These are phyloP conservation scores for Tetracladium setigerum DNA, from an alignment of 495 filamentous ascomycete genomes.

Conservation along the genomic window DNA sequence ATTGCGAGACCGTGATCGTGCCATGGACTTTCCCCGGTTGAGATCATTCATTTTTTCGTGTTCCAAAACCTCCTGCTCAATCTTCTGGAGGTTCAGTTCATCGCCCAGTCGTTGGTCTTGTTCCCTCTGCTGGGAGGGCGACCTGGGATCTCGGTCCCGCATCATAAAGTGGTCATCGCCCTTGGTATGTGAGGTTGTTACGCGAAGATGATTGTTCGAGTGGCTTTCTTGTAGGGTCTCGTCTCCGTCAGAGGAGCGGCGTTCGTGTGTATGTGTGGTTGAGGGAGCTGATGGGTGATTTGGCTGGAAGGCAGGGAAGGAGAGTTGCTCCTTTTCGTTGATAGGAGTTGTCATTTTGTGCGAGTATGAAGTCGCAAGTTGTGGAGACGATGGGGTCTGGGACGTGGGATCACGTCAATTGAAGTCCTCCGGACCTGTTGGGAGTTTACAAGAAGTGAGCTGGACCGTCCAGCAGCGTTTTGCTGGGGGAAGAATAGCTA, in stretches of 20 bases:
- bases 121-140: slow-evolving; percentile 33
- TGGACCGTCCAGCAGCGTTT: no score
- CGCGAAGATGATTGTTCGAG: slow-evolving; percentile 14
- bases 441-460: no score
- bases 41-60: slow-evolving; percentile 28
- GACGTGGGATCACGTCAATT: no score
- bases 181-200: slow-evolving; percentile 15
- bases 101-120: slow-evolving; percentile 69
- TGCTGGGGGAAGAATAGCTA: no score
- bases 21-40: slow-evolving; percentile 34
- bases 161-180: slow-evolving; percentile 8
- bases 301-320: slow-evolving; percentile 17
- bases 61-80: slow-evolving; percentile 64
- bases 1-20: slow-evolving; percentile 37
- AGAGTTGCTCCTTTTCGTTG: slow-evolving; percentile 20
- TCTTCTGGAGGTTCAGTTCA: slow-evolving; percentile 75
- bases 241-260: slow-evolving; percentile 22
- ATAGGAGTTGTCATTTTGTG: slow-evolving; percentile 18
- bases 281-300: slow-evolving; percentile 3
- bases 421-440: no score
- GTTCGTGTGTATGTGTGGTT: neutral
- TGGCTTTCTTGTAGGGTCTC: slow-evolving; percentile 12
- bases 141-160: slow-evolving; percentile 8
- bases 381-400: no score
- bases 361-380: no score